Evolutionary conservation across 2,329 filamentous ascomycete species (phyloP).

Genomic region (Cercospora beticola): DNA sequence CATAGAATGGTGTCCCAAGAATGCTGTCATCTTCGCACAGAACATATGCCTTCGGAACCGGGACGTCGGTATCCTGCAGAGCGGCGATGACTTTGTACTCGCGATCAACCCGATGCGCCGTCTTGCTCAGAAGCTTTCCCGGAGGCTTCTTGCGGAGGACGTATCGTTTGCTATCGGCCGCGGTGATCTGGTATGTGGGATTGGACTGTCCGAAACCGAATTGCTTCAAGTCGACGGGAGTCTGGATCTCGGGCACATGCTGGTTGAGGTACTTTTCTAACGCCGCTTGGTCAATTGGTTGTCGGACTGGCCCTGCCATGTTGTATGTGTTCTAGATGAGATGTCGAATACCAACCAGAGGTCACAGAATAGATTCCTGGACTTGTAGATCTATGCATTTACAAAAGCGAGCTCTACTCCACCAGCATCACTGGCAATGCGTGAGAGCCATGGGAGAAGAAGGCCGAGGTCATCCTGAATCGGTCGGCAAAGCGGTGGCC

Average conservation of each 20-base stretch:
- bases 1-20: conserved; percentile 90
- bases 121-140: conserved; percentile 84
- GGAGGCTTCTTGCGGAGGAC: conserved; percentile 98
- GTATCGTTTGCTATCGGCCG: conserved; percentile 66
- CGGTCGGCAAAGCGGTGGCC: background rate
- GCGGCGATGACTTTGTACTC: conserved; percentile 90
- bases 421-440: background rate
- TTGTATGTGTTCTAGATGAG: background rate
- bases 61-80: conserved; percentile 74
- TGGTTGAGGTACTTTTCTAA: conserved; percentile 74
- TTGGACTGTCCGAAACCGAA: conserved; percentile 91
- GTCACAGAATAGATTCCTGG: background rate
- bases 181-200: conserved; percentile 89
- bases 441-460: background rate
- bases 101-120: conserved; percentile 93
- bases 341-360: background rate
- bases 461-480: conserved; percentile 1
- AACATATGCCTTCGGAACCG: conserved; percentile 78
- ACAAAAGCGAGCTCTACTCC: background rate
- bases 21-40: conserved; percentile 80
- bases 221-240: conserved; percentile 83
- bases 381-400: background rate
- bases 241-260: conserved; percentile 77
- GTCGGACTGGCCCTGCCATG: conserved; percentile 84
- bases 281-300: conserved; percentile 79